Percentiles rank a stretch among this genome's conserved stretches.
These are phyloP conservation scores for Spathaspora sp. DNA, from an alignment of 1,139 yeast species.

Conservation along the genomic window DNA sequence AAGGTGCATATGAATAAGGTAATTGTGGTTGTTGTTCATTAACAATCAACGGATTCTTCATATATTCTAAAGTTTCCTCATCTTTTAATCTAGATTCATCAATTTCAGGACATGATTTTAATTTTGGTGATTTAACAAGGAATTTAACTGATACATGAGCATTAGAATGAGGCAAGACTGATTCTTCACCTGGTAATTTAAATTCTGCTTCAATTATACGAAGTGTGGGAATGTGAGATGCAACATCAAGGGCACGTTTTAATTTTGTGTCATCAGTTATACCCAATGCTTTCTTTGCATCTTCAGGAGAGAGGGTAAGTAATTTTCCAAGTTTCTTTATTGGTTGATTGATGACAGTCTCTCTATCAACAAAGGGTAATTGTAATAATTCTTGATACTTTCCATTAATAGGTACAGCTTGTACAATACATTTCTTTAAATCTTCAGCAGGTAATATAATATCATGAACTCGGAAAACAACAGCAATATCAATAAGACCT, in stretches of 20 bases:
- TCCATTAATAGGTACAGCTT: conserved; percentile 67
- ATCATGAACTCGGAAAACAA: conserved; percentile 73
- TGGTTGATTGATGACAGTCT: conserved; percentile 41
- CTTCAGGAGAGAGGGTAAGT: conserved; percentile 54
- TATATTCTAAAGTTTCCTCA: conserved; percentile 59
- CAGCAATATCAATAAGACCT: conserved; percentile 79
- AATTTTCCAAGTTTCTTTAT: conserved; percentile 68
- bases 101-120: conserved; percentile 57
- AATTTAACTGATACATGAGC: conserved; percentile 77
- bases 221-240: conserved; percentile 65
- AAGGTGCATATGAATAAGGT: conserved; percentile 68
- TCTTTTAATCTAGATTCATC: conserved; percentile 35
- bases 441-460: conserved; percentile 62
- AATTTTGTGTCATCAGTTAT: conserved; percentile 47
- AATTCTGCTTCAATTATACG: conserved; percentile 72
- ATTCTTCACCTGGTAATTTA: conserved; percentile 83
- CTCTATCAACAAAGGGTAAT: conserved; percentile 67
- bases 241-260: conserved; percentile 55
- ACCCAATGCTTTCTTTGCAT: conserved; percentile 58
- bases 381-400: conserved; percentile 69
- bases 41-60: conserved; percentile 69
- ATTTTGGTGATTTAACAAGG: conserved; percentile 67
- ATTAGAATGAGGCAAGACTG: conserved; percentile 72
- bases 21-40: conserved; percentile 66
- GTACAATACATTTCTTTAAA: conserved; percentile 70